Base-by-base conservation (phyloP, 345 rosid species). In the Aurinia saxatilis region DNA sequence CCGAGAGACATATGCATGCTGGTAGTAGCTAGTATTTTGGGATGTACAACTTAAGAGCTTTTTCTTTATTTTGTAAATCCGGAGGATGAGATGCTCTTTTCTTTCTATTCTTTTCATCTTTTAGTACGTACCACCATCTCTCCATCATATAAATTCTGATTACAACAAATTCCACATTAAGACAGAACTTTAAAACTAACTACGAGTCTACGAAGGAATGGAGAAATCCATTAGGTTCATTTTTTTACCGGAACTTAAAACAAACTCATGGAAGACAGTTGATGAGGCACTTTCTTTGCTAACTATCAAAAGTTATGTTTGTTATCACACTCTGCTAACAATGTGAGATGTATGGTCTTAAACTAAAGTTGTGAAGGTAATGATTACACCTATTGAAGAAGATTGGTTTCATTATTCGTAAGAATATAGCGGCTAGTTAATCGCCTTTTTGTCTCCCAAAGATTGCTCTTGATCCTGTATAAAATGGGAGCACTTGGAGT, bases 21-120 rank as follows among this genome's bases (percentile, higher is more conserved):
- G 72, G 58, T 67, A 67, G 72, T 67, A 58, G 55, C 62, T 69
- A 60, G 33, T 21, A 21, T 40, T 54, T 54, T 56, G 70, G 40
- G 38, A 56, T 57, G 75, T 49, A 57, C 46, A 23, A 57, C 65
- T 55, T 27, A 51, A 31, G 63, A 70, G 68, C 70, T 7, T 60
- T 60, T 38, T 51, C 46, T 47, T 69, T 38, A 7, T 48, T 55
- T 55, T 70, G 74, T 70, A 70, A 55, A 70, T 70, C 63, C 64
- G 33, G 75, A 39, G 27, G 50, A 50, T 63, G 60, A 50, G 60
- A 63, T 63, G 60, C 69, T 57, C 58, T 62, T 62, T 37, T 49
- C 4, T 68, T 63, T 48, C 37, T 55, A 46, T 70, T 62, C 39
- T 46, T 53, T 61, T 36, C 12, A 2, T 15, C 36, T 59, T 55